Base-by-base conservation (phyloP, 2,329 filamentous ascomycete species). In the Cercospora sp. region DNA sequence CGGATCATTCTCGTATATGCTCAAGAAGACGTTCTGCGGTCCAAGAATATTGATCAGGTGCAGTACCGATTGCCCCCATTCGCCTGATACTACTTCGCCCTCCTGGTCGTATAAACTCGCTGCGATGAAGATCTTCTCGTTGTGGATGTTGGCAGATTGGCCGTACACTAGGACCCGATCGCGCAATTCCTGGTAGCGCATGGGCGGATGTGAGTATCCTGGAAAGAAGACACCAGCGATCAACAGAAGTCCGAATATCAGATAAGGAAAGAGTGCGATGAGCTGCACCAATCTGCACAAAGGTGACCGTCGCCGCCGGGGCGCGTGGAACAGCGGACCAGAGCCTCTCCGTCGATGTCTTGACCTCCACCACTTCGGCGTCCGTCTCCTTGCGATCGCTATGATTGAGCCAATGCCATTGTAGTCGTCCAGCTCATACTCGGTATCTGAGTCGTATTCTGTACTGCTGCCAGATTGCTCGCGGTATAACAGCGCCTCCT, bases 1-100 rank as follows among this genome's bases (percentile, higher is more conserved):
- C 34, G 89, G 86, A 74, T 91, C 87, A 73, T 91, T 90, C 76
- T 91, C 90, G 77, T 92, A 93, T 34, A 93, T 86, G 77, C 89
- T 91, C 65, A 93, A 78, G 75, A 88, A 91, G 2, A 90, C 87
- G 74, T 92, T 90, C 40, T 89, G 81, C 13, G 85, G 83, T 0
- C 91, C 91, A 43, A 93, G 81, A 32, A 91, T 77, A 60, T 90
- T 82, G 34, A 93, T 85, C 64, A 93, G 79, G 21, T 87, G 81
- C 49, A 89, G 75, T 0, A 93, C 76, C 26, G 85, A 83, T 68
- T 84, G 77, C 0, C 88, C 90, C 90, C 90, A 93, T 30, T 82
- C 80, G 1, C 90, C 90, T 6, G 82, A 80, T 0, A 89, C 85
- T 21, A 93, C 80, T 2, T 84, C 80, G 1, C 89, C 89, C 6